Evolutionary conservation across 495 filamentous ascomycete species (phyloP).

Genomic region (Viridothelium virens): DNA sequence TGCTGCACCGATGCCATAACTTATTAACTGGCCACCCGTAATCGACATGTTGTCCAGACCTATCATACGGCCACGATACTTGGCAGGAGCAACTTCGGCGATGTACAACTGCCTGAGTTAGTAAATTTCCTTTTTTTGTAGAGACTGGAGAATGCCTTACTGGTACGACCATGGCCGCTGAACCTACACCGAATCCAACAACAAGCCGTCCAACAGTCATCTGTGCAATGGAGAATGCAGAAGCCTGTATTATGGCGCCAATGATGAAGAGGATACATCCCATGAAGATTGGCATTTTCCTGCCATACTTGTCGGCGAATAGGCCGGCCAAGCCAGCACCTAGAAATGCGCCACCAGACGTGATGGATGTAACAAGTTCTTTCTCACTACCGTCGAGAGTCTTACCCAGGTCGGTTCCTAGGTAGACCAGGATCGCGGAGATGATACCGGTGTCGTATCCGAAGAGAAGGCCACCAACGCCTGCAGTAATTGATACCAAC

Average conservation of each 20-base stretch:
- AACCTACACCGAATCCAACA: conserved; percentile 47
- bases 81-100: conserved; percentile 44
- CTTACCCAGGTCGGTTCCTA: conserved; percentile 33
- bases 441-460: conserved; percentile 47
- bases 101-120: conserved; percentile 31
- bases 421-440: conserved; percentile 41
- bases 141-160: not conserved
- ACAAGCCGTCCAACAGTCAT: conserved; percentile 46
- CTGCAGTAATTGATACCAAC: conserved; percentile 18
- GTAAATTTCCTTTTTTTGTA: not conserved
- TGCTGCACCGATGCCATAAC: conserved; percentile 46
- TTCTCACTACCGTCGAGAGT: conserved; percentile 36
- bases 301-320: conserved; percentile 44
- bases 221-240: conserved; percentile 41
- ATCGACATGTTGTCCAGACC: conserved; percentile 50
- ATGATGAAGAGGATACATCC: conserved; percentile 43
- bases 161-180: conserved; percentile 43
- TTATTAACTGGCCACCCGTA: conserved; percentile 46
- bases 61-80: conserved; percentile 48
- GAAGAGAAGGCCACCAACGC: conserved; percentile 22
- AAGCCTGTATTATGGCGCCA: conserved; percentile 42
- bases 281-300: conserved; percentile 43
- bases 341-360: conserved; percentile 44
- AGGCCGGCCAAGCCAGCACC: conserved; percentile 45
- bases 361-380: conserved; percentile 43